Evolutionary conservation across 768 basidiomycete genomes (phyloP).

Genomic region (Mycena sanguinolenta): DNA sequence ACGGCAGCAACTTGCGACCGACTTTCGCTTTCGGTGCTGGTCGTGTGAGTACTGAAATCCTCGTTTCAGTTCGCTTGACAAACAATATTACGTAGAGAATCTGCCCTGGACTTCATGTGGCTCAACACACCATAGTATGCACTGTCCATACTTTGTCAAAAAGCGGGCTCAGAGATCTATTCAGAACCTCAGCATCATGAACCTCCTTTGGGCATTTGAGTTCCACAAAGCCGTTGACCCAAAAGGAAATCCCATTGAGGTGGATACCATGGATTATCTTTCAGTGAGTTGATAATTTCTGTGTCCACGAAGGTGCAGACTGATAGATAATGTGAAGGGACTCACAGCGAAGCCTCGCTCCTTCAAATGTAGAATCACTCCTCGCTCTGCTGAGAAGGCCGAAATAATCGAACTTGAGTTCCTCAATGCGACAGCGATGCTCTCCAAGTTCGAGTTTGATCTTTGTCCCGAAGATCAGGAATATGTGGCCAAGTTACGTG

Average conservation of each 20-base stretch:
- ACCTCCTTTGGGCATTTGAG: constrained; percentile 48
- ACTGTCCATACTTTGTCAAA: too few species aligned
- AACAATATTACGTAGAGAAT: constrained; percentile 3
- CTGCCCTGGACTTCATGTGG: constrained; percentile 26
- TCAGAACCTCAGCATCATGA: constrained; percentile 41
- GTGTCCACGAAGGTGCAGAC: too few species aligned
- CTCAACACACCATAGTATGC: constrained; percentile 24
- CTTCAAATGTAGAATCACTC: constrained; percentile 40
- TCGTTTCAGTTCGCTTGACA: neutral
- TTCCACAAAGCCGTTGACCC: constrained; percentile 34
- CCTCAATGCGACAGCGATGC: constrained; percentile 24
- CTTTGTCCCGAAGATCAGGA: constrained; percentile 29
- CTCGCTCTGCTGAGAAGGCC: constrained; percentile 32
- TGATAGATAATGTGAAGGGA: constrained; percentile 24
- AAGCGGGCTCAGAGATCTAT: neutral
- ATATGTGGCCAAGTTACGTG: constrained; percentile 10
- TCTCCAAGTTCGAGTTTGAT: constrained; percentile 30
- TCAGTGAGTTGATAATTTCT: constrained; percentile 15
- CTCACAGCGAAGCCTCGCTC: constrained; percentile 26
- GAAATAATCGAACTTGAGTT: constrained; percentile 36
- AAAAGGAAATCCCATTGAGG: constrained; percentile 19
- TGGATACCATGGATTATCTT: constrained; percentile 32
- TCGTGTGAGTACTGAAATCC: constrained; percentile 11
- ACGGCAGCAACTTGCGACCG: constrained; percentile 17
- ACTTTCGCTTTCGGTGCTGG: constrained; percentile 26